Base-by-base conservation (phyloP, 345 rosid species). In the Populus nigra region DNA sequence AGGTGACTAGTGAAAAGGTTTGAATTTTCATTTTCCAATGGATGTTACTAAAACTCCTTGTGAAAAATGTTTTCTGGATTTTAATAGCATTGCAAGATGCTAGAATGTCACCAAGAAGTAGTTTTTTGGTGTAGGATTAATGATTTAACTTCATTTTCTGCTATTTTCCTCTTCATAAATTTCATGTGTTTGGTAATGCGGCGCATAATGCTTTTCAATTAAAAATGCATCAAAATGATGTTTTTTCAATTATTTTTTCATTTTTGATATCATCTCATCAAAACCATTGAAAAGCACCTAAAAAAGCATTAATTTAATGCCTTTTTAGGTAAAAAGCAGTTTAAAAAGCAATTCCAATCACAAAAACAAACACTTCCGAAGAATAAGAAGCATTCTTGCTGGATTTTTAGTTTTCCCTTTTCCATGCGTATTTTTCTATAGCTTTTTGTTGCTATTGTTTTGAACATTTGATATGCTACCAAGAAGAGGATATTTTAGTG, bases 1-100 rank as follows among this genome's bases (percentile, higher is more conserved):
- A 65, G 50, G 29, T 84, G 57, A 36, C 7, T 17, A 15, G 63
- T 55, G 43, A 29, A 71, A 71, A 20, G 63, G 31, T 73, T 78
- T 75, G 20, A 65, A 27, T 69, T 78, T 80, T 73, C 33, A 43
- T 29, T 65, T 23, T 53, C 68, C 29, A 69, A 57, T 13, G 22
- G 29, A 10, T n/a, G 27, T n/a, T n/a, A 10, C 63, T 3, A n/a
- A 27, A 59, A 59, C 63, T 59, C n/a, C 25, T n/a, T 6, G 2
- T 18, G 27, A 9, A 47, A 20, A 38, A 36, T 5, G 12, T 11
- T 68, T 39, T 39, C 50, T 36, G 27, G 16, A 18, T 67, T 67
- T 67, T 16, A 66, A 31, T 33, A 67, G 16, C 71, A 38, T 7
- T 68, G 69, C n/a, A 31, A 66, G 23, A 43, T 41, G 29, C 22